A percentile compares a stretch with the other conserved stretches of the same genome.
phyloP scores from a whole-genome alignment of 192 early-diverging fungal genomes.

The Coemansia asiatica region DNA sequence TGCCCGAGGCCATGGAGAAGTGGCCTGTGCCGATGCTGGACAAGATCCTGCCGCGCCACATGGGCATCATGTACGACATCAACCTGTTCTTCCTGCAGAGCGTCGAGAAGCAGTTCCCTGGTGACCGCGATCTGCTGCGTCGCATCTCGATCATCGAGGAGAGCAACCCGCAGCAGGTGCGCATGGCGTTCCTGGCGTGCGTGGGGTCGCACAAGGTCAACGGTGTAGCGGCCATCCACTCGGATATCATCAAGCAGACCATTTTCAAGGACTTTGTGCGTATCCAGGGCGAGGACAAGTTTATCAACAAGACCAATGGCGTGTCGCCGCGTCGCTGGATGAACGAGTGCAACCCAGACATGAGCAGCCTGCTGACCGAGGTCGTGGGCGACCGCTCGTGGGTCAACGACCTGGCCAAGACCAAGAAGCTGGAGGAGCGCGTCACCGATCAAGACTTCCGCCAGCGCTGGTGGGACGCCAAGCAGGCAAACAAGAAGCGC shows the following conservation, averaged over 20 bases:
- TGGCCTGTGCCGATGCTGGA: slow-evolving; percentile 95
- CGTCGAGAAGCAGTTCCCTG: slow-evolving; percentile 83
- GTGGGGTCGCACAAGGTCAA: slow-evolving; percentile 95
- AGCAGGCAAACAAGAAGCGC: slow-evolving; percentile 87
- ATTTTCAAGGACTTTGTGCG: slow-evolving; percentile 92
- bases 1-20: slow-evolving; percentile 97
- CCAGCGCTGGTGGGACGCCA: slow-evolving; percentile 85
- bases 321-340: slow-evolving; percentile 97
- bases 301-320: slow-evolving; percentile 98
- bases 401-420: slow-evolving; percentile 71
- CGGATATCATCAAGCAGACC: slow-evolving; percentile 73
- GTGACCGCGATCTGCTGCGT: slow-evolving; percentile 81
- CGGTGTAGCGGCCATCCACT: slow-evolving; percentile 90
- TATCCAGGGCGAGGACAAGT: slow-evolving; percentile 82
- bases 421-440: slow-evolving; percentile 64
- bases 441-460: slow-evolving; percentile 73
- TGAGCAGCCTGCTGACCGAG: slow-evolving; percentile 79
- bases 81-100: slow-evolving; percentile 97
- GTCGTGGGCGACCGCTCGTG: slow-evolving; percentile 74
- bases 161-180: slow-evolving; percentile 83
- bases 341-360: slow-evolving; percentile 91
- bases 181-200: slow-evolving; percentile 97
- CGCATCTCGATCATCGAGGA: slow-evolving; percentile 96
- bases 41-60: slow-evolving; percentile 91
- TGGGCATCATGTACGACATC: slow-evolving; percentile 99